These are phyloP conservation scores for Yamadazyma tumulicola DNA, from an alignment of 805 yeast species.

Conservation along the genomic window DNA sequence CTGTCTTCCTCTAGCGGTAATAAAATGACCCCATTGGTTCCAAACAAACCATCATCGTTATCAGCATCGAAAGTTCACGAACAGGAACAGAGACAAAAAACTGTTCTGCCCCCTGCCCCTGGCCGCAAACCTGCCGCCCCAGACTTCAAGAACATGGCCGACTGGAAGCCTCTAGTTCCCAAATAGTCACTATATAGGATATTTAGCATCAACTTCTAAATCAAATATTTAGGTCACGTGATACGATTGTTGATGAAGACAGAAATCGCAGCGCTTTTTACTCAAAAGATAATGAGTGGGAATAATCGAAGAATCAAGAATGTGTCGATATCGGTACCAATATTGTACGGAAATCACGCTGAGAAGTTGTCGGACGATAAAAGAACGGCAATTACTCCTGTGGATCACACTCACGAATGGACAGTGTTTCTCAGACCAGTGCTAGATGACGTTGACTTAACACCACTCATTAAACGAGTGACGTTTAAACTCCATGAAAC, in stretches of 20 bases:
- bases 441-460: constrained; percentile 63
- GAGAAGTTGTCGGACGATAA: constrained; percentile 34
- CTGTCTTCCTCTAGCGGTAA: neutral
- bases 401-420: constrained; percentile 95
- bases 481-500: constrained; percentile 96
- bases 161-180: constrained; percentile 53
- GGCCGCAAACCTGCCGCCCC: constrained; percentile 12
- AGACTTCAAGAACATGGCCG: constrained; percentile 29
- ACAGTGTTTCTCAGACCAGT: constrained; percentile 86
- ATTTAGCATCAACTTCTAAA: no score
- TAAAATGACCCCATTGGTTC: constrained; percentile 28
- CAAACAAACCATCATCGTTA: constrained; percentile 32
- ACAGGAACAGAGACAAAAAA: neutral
- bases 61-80: constrained; percentile 16
- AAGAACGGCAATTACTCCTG: constrained; percentile 47
- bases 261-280: no score
- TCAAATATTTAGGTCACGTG: neutral
- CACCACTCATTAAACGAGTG: constrained; percentile 81
- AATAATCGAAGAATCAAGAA: constrained; percentile 23
- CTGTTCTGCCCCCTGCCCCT: neutral
- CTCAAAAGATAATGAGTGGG: constrained; percentile 10
- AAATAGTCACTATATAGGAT: no score
- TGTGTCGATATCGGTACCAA: constrained; percentile 40
- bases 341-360: constrained; percentile 41
- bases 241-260: no score